phyloP scores from a whole-genome alignment of 2,329 filamentous ascomycete species.

The Aspergillus sp. region DNA sequence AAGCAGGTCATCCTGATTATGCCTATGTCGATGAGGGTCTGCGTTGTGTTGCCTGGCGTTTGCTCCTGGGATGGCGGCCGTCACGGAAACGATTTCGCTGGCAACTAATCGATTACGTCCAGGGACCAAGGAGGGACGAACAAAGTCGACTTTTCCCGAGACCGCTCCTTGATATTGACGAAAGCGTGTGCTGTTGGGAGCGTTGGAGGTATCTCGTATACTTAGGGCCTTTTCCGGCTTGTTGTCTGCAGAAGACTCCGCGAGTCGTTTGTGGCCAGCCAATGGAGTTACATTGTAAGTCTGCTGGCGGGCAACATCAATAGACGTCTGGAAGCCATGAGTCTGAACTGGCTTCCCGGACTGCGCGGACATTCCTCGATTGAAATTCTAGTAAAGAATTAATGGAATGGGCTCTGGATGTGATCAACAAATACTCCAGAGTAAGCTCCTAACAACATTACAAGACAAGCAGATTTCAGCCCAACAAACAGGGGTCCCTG shows the following conservation, averaged over 20 bases:
- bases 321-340: conserved; percentile 51
- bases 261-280: conserved; percentile 51
- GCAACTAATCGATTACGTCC: conserved; percentile 38
- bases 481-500: too few species aligned
- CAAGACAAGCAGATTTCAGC: background rate
- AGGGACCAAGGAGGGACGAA: conserved; percentile 25
- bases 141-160: conserved; percentile 19
- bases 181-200: background rate
- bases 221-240: conserved; percentile 9
- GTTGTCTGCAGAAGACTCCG: conserved; percentile 22
- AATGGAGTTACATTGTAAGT: conserved; percentile 40
- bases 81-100: conserved; percentile 31
- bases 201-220: conserved; percentile 10
- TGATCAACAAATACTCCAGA: background rate
- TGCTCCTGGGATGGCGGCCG: conserved; percentile 15
- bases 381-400: background rate
- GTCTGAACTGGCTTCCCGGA: conserved; percentile 40
- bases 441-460: background rate
- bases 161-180: background rate
- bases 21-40: conserved; percentile 51
- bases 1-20: conserved; percentile 47
- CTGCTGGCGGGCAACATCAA: conserved; percentile 40
- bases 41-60: conserved; percentile 29
- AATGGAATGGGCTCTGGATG: background rate
- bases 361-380: conserved; percentile 24